Evolutionary conservation across 495 filamentous ascomycete species (phyloP).

Genomic region (Hypoxylon trugodes): DNA sequence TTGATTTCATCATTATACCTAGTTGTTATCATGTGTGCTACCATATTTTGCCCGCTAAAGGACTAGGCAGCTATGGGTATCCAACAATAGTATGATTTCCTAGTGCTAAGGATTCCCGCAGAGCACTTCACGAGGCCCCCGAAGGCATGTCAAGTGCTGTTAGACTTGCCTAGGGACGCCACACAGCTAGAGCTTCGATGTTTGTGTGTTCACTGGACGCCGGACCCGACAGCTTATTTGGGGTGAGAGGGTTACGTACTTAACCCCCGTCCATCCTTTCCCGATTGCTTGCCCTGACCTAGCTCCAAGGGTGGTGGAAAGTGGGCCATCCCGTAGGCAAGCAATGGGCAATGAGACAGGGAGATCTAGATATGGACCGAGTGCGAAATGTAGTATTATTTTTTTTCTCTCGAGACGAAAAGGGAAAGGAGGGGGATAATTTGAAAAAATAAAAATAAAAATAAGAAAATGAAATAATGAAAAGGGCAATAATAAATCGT

Average conservation of each 20-base stretch:
- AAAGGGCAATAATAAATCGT: too few species aligned
- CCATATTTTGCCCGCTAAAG: slow-evolving; percentile 32
- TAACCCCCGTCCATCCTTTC: slow-evolving; percentile 32
- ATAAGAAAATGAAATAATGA: slow-evolving; percentile 12
- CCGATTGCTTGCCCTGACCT: slow-evolving; percentile 28
- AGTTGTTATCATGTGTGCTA: slow-evolving; percentile 34
- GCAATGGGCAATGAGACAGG: neutral
- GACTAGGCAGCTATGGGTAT: slow-evolving; percentile 16
- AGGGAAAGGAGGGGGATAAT: slow-evolving; percentile 20
- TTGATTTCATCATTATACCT: slow-evolving; percentile 35
- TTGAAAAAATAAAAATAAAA: slow-evolving; percentile 1
- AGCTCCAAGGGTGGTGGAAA: slow-evolving; percentile 22
- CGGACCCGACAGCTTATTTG: slow-evolving; percentile 23
- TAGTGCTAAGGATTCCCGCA: slow-evolving; percentile 6
- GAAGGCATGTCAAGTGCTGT: slow-evolving; percentile 16
- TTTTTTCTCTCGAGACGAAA: slow-evolving; percentile 8
- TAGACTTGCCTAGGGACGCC: slow-evolving; percentile 16
- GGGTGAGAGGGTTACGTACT: slow-evolving; percentile 32
- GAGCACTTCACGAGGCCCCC: slow-evolving; percentile 9
- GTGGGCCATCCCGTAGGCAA: slow-evolving; percentile 20
- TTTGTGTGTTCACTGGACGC: slow-evolving; percentile 12
- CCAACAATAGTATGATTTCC: slow-evolving; percentile 25
- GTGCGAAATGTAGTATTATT: neutral
- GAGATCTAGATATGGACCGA: slow-evolving; percentile 14
- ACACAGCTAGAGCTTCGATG: slow-evolving; percentile 23